Percentiles rank a stretch among this genome's conserved stretches.
phyloP scores from a whole-genome alignment of 441 rosid genomes.

The Populus hybrid region DNA sequence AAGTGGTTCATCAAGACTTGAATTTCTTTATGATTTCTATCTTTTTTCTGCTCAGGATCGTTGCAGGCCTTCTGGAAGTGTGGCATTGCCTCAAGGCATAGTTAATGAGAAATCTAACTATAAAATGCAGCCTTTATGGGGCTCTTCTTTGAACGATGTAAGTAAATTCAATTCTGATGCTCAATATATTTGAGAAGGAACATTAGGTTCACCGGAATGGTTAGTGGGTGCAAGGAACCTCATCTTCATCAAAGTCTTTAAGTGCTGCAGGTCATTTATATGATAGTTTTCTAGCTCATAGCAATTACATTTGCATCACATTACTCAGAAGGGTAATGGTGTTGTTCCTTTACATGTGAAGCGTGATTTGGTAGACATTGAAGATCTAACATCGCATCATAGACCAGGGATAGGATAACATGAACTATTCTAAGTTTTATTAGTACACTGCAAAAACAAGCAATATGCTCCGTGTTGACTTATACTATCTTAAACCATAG shows the following conservation, averaged over 20 bases:
- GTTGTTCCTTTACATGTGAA: not conserved
- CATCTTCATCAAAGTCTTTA: not conserved
- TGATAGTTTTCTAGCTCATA: not conserved
- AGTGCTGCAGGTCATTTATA: not conserved
- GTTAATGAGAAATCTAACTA: slow-evolving; percentile 57
- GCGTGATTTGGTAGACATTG: not conserved
- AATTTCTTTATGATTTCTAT: slow-evolving; percentile 10
- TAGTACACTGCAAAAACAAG: not conserved
- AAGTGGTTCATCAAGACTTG: not conserved
- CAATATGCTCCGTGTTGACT: not conserved
- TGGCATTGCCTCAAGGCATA: slow-evolving; percentile 68
- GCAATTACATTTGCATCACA: not conserved
- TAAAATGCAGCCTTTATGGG: slow-evolving; percentile 63
- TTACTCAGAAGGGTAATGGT: not conserved
- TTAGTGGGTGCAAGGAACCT: not conserved
- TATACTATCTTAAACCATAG: not conserved
- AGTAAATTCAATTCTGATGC: not conserved
- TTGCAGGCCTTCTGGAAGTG: slow-evolving; percentile 50
- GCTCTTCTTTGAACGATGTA: slow-evolving; percentile 42
- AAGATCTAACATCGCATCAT: not conserved
- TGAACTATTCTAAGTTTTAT: not conserved
- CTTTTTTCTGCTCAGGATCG: slow-evolving; percentile 31
- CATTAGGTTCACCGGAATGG: not conserved
- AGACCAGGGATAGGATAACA: not conserved
- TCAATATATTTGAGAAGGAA: not conserved